A percentile compares a stretch with the other conserved stretches of the same genome.
Conservation (phyloP, 2,329 filamentous ascomycete species). For the Fusarium devonianum region DNA sequence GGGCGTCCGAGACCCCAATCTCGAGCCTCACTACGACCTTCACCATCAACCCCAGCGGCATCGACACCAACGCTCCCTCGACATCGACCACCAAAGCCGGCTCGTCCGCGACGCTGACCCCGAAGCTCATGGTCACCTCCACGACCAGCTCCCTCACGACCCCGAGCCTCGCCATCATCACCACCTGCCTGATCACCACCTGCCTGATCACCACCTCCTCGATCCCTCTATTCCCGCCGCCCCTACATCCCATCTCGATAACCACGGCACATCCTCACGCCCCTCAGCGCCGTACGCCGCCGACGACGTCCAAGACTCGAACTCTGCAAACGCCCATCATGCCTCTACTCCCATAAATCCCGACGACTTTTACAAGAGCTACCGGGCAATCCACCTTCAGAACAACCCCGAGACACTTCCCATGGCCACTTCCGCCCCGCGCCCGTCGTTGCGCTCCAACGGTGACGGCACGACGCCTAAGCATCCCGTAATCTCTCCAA, state of each 20-base stretch:
- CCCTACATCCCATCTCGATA: slow-evolving; percentile 22
- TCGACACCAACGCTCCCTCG: slow-evolving; percentile 40
- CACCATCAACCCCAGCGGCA: slow-evolving; percentile 43
- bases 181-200: slow-evolving; percentile 22
- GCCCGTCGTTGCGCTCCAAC: slow-evolving; percentile 57
- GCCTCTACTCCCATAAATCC: slow-evolving; percentile 55
- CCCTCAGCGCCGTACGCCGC: slow-evolving; percentile 37
- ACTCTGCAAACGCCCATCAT: slow-evolving; percentile 44
- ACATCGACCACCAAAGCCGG: slow-evolving; percentile 42
- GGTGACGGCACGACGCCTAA: slow-evolving; percentile 59
- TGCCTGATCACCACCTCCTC: slow-evolving; percentile 24
- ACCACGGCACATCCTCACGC: slow-evolving; percentile 33
- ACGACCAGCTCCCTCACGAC: slow-evolving; percentile 35
- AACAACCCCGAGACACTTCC: slow-evolving; percentile 46
- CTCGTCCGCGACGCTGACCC: slow-evolving; percentile 26
- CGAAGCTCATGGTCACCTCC: slow-evolving; percentile 32
- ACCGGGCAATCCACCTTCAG: slow-evolving; percentile 50
- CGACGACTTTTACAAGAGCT: slow-evolving; percentile 64
- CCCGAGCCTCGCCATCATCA: slow-evolving; percentile 17
- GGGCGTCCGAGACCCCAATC: slow-evolving; percentile 31
- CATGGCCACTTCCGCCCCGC: slow-evolving; percentile 52
- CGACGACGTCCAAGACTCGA: slow-evolving; percentile 32
- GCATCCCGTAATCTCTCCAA: slow-evolving; percentile 52
- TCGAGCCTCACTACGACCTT: slow-evolving; percentile 36
- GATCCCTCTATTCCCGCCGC: slow-evolving; percentile 32